A percentile compares a stretch with the other conserved stretches of the same genome.
Conservation (phyloP, 805 yeast genomes). For the Candida namnaoensis region DNA sequence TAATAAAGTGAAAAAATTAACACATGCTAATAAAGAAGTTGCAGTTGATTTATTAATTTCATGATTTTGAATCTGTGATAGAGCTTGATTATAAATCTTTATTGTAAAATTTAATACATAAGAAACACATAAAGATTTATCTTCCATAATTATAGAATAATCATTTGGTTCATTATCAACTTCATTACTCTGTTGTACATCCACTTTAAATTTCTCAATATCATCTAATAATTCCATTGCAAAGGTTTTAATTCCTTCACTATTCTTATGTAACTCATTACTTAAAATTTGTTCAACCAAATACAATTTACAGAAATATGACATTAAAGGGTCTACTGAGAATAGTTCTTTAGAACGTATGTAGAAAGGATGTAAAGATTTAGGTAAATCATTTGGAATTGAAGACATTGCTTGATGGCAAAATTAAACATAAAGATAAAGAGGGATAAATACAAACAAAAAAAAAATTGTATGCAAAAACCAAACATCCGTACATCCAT, state of each 20-base stretch:
- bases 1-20: slow-evolving; percentile 42
- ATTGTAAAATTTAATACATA: slow-evolving; percentile 51
- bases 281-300: slow-evolving; percentile 67
- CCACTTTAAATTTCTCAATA: slow-evolving; percentile 49
- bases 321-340: slow-evolving; percentile 51
- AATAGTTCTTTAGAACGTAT: slow-evolving; percentile 51
- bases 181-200: slow-evolving; percentile 13
- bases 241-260: slow-evolving; percentile 45
- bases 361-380: slow-evolving; percentile 27
- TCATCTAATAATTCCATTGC: slow-evolving; percentile 60
- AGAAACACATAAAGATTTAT: slow-evolving; percentile 47
- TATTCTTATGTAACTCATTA: slow-evolving; percentile 46
- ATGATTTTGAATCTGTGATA: slow-evolving; percentile 35
- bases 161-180: slow-evolving; percentile 26
- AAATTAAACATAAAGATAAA: too few species aligned
- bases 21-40: slow-evolving; percentile 42
- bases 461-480: too few species aligned
- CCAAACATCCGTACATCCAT: too few species aligned
- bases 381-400: slow-evolving; percentile 17
- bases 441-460: too few species aligned
- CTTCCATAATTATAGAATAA: slow-evolving; percentile 41
- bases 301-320: slow-evolving; percentile 64
- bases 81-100: slow-evolving; percentile 46
- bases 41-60: slow-evolving; percentile 38
- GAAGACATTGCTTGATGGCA: background rate